Base-by-base conservation (phyloP, 805 yeast genomes). In the Pichia cephalocereana region DNA sequence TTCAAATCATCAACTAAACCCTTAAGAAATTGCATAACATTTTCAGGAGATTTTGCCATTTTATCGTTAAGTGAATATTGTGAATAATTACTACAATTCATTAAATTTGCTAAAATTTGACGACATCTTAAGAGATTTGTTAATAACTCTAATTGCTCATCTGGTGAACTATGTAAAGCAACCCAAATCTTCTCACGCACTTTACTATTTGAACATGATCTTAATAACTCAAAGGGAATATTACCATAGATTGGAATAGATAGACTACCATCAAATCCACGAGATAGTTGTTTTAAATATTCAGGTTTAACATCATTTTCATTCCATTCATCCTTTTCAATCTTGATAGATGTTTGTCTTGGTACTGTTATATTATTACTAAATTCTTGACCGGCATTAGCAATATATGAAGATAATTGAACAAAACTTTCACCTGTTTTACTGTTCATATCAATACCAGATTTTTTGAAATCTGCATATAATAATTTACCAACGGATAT, bases 1-100 rank as follows among this genome's bases (percentile, higher is more conserved):
- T 60, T 72, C 46, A 73, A 75, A 53, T 71, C 71, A 3, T 64
- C 62, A 11, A 83, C 77, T 46, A 90, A 64, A 39, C 81, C 79
- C 3, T 70, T 65, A 46, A 93, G 66, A 54, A 93, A 89, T 10
- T 81, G 71, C 52, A 70, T 63, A 3, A 90, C 99, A 57, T 86
- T 80, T 38, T 77, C 79, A 0, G 96, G 95, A 10, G 67, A 74
- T 52, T 80, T 80, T 9, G 96, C 96, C 96, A 93, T 86, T 63
- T 93, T 93, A 52, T 88, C 95, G 51, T 79, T 80, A 34, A 93
- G 68, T 60, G 87, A 95, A 60, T 93, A 90, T 38, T 83, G 82
- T 0, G 91, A 79, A 65, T 70, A 93, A 36, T 84, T 80, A 23
- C 67, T 56, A 58, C 78, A 77, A 0, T 95, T 91, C 69, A 91